Evolutionary conservation across 2,329 filamentous ascomycete species (phyloP), one percentile per base, ranked within the genome.

Genomic region (Cordyceps tenuipes): DNA sequence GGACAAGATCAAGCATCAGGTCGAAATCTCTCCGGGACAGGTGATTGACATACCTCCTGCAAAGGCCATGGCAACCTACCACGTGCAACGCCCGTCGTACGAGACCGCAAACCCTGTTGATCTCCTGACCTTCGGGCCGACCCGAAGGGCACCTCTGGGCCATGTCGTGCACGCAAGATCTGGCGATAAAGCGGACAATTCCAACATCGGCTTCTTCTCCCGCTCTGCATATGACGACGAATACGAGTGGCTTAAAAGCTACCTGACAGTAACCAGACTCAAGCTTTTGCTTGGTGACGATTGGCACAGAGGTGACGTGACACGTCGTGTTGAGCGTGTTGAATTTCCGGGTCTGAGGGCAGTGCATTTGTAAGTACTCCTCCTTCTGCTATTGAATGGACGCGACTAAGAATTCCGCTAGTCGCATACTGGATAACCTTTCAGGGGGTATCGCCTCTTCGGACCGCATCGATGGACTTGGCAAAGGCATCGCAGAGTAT

Each of bases 231-330:
- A 73, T 19, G 66, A 68, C 1, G 74, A 78, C 50, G 76, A 79
- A 64, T 80, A 73, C 63, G 70, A 75, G 5, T 79, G 77, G 77
- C 63, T 80, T n/a, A n/a, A n/a, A n/a, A n/a, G n/a, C n/a, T n/a
- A n/a, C n/a, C 67, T 82, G 64, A 78, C 72, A 0, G 66, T 69
- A 13, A 41, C 39, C 10, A 12, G 39, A 41, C 39, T 41, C 39
- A 41, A 41, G 39, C 39, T n/a, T 12, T 15, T 41, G 13, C n/a
- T 41, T 13, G 39, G 39, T n/a, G 39, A 41, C 9, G 68, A 68
- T 29, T 66, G 66, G 1, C 67, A 72, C 57, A 67, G 69, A 23
- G 21, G n/a, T n/a, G 10, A 46, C n/a, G 7, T 21, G 43, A 19
- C n/a, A 71, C 13, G 39, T n/a, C 39, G 39, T 15, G 39, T 80